Percentiles rank a stretch among this genome's conserved stretches.
These are phyloP conservation scores for Cladosporium sp. DNA, from an alignment of 2,329 filamentous ascomycete genomes.

Conservation along the genomic window DNA sequence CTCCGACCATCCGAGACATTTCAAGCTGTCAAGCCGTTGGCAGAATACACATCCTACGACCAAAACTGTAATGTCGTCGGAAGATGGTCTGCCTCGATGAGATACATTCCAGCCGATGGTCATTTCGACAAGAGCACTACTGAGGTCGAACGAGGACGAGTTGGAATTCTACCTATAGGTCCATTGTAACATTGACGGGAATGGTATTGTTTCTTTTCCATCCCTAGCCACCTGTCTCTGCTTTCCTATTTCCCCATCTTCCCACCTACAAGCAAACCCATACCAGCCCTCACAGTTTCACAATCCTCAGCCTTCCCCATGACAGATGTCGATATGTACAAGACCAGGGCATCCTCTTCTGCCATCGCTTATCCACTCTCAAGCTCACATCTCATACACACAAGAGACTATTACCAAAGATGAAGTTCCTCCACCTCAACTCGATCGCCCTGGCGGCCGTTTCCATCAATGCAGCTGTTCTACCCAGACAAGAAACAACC, in stretches of 20 bases:
- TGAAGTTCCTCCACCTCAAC: conserved; percentile 12
- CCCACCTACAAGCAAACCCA: background rate
- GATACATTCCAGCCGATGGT: background rate
- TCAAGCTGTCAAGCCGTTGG: background rate
- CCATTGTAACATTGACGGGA: background rate
- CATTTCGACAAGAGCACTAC: background rate
- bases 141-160: background rate
- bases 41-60: background rate
- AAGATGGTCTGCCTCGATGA: background rate
- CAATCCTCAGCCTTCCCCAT: conserved; percentile 16
- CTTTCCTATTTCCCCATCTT: conserved; percentile 1
- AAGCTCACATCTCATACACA: conserved; percentile 3
- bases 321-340: conserved; percentile 12
- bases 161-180: background rate
- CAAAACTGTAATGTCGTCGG: background rate
- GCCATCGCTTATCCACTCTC: conserved; percentile 9
- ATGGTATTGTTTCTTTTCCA: background rate
- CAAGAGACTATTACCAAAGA: background rate
- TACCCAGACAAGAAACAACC: conserved; percentile 15
- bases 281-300: conserved; percentile 16
- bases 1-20: conserved; percentile 9
- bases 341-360: conserved; percentile 2
- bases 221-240: conserved; percentile 17
- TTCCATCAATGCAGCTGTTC: conserved; percentile 9
- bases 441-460: conserved; percentile 6